Percentiles rank a stretch among this genome's conserved stretches.
These are phyloP conservation scores for Diutina sp. DNA, from an alignment of 1,139 yeast species.

Conservation along the genomic window DNA sequence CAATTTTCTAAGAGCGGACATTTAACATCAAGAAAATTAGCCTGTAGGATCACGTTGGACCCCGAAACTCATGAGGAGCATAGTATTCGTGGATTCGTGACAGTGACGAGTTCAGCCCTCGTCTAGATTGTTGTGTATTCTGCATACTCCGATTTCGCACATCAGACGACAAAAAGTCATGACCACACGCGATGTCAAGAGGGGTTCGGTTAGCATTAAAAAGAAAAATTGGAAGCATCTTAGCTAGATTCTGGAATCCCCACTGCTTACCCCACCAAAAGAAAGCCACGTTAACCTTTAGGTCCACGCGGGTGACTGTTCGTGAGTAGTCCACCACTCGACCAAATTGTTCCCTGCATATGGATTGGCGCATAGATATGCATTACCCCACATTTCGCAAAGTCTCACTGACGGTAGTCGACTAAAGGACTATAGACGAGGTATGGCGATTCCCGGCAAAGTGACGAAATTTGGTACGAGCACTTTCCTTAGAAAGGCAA, in stretches of 20 bases:
- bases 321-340: not conserved
- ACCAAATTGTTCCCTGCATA: not conserved
- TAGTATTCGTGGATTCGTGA: too few species aligned
- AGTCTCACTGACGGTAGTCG: not conserved
- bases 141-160: not conserved
- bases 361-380: not conserved
- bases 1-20: too few species aligned
- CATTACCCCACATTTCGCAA: not conserved
- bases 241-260: not conserved
- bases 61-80: too few species aligned
- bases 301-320: not conserved
- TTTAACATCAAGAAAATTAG: too few species aligned
- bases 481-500: too few species aligned
- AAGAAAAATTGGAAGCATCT: not conserved
- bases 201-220: not conserved
- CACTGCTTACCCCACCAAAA: not conserved
- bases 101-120: too few species aligned
- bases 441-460: not conserved
- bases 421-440: not conserved
- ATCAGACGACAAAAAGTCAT: not conserved
- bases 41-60: too few species aligned
- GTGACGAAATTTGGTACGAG: not conserved
- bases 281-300: not conserved
- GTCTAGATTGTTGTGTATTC: too few species aligned
- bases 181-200: not conserved